Conservation (phyloP, 148 eudicot genomes). For the Nepenthes gracilis region DNA sequence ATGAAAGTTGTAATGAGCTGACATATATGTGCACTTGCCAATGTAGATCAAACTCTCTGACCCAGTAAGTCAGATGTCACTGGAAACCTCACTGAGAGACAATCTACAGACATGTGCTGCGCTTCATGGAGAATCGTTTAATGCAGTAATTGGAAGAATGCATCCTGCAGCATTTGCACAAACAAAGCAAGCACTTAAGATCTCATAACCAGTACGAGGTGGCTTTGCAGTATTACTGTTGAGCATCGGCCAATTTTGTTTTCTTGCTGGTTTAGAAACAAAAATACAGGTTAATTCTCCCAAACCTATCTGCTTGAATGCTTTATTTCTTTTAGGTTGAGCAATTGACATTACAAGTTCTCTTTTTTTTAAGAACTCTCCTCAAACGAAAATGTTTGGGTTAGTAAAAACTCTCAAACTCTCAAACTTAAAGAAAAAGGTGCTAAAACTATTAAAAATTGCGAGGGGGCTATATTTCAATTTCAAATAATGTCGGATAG, state of each 20-base stretch:
- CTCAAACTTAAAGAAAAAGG: too few relatives aligned
- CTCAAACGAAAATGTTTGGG: too few relatives aligned
- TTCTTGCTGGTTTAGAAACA: neutral
- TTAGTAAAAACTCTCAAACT: too few relatives aligned
- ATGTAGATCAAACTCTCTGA: constrained; percentile 79
- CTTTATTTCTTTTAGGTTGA: too few relatives aligned
- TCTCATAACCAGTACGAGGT: constrained; percentile 29
- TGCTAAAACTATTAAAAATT: too few relatives aligned
- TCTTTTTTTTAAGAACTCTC: too few relatives aligned
- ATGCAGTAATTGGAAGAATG: constrained; percentile 69
- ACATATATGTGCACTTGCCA: neutral
- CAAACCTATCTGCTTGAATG: neutral
- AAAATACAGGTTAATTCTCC: constrained; percentile 3
- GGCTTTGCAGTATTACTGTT: too few relatives aligned
- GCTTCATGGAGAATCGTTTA: constrained; percentile 86
- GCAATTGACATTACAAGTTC: too few relatives aligned
- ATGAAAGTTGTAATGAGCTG: neutral
- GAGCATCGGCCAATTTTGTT: neutral
- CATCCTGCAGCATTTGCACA: constrained; percentile 83
- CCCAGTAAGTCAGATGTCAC: constrained; percentile 68
- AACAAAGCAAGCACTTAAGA: constrained; percentile 78
- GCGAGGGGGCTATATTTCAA: too few relatives aligned
- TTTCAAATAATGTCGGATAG: too few relatives aligned
- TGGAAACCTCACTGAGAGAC: constrained; percentile 78
- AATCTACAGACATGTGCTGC: constrained; percentile 92